These are phyloP conservation scores for Meyerozyma carpophila DNA, from an alignment of 1,139 yeast genomes.

Conservation along the genomic window DNA sequence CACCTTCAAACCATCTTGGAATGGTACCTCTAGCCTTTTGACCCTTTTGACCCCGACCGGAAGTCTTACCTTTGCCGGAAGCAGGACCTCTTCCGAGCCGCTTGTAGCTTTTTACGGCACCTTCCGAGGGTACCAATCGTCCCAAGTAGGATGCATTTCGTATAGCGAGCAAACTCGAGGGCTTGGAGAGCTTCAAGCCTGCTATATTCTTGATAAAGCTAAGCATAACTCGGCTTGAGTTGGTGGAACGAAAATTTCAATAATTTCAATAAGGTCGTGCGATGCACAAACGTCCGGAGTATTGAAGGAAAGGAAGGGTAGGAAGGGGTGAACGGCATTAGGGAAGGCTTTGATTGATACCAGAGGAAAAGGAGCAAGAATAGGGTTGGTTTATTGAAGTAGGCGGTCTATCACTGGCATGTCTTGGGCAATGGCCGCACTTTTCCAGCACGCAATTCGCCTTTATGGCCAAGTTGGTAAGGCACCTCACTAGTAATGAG, in stretches of 20 bases:
- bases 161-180: background rate
- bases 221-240: background rate
- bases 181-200: background rate
- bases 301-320: background rate
- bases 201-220: background rate
- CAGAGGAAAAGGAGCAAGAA: too few relatives aligned
- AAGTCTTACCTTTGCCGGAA: constrained; percentile 86
- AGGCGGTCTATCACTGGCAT: too few relatives aligned
- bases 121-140: constrained; percentile 34
- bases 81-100: constrained; percentile 98
- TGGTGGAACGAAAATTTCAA: background rate
- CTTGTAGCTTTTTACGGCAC: constrained; percentile 43
- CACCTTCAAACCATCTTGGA: constrained; percentile 96
- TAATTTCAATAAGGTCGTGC: background rate
- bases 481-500: constrained; percentile 91
- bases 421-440: too few relatives aligned
- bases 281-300: background rate
- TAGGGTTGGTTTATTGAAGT: too few relatives aligned
- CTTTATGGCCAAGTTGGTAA: constrained; percentile 69
- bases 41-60: constrained; percentile 98
- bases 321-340: too few relatives aligned
- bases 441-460: background rate
- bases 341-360: too few relatives aligned
- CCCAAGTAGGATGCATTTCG: constrained; percentile 26
- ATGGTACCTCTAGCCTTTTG: constrained; percentile 93